These are phyloP conservation scores for Diaporthe vaccinii DNA, from an alignment of 2,329 filamentous ascomycete species.

Conservation along the genomic window DNA sequence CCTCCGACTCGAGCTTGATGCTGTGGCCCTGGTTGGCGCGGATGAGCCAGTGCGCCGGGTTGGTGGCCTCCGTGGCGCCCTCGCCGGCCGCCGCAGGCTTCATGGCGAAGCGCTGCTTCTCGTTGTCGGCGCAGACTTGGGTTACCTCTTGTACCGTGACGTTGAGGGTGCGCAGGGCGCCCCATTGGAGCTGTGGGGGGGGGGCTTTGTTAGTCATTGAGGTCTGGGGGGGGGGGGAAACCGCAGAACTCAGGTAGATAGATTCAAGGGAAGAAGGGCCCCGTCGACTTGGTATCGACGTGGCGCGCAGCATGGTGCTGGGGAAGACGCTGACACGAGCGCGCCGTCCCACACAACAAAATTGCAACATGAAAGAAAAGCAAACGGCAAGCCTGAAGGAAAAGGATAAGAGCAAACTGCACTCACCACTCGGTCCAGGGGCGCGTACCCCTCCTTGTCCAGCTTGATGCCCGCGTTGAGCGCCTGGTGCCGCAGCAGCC, in stretches of 20 bases:
- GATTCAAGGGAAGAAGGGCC: not conserved
- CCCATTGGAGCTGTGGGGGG: conserved; percentile 64
- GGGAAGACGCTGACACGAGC: conserved; percentile 29
- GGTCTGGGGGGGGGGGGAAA: too few species aligned
- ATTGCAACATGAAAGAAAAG: not conserved
- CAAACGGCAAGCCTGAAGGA: not conserved
- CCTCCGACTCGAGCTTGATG: conserved; percentile 80
- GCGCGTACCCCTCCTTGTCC: conserved; percentile 71
- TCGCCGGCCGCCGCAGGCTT: conserved; percentile 61
- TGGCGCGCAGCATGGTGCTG: not conserved
- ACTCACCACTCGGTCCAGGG: conserved; percentile 71
- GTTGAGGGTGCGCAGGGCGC: conserved; percentile 74
- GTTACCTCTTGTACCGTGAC: conserved; percentile 81
- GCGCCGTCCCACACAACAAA: not conserved
- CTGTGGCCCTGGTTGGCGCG: conserved; percentile 96
- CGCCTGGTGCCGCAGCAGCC: conserved; percentile 69
- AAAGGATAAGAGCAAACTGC: conserved; percentile 16
- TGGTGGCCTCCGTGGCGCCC: conserved; percentile 43
- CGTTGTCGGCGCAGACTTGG: conserved; percentile 77
- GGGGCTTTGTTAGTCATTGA: conserved; percentile 20
- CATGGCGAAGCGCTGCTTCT: conserved; percentile 92
- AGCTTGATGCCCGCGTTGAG: conserved; percentile 68
- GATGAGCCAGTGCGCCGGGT: conserved; percentile 82
- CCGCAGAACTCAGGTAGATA: not conserved
- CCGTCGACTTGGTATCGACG: not conserved